Evolutionary conservation across 768 basidiomycete genomes (phyloP).

Genomic region (Mycena pura): DNA sequence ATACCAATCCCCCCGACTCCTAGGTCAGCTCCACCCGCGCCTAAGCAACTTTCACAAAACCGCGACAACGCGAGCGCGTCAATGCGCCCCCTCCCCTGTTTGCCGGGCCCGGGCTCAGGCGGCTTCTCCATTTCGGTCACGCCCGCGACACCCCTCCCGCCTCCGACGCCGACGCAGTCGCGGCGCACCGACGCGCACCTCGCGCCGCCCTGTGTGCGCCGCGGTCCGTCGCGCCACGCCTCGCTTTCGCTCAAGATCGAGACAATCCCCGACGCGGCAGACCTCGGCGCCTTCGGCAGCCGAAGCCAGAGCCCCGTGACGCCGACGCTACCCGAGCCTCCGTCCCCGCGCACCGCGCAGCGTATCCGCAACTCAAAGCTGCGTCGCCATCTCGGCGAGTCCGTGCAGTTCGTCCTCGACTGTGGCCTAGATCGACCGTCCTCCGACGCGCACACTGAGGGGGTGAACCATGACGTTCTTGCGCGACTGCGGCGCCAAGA

Average conservation of each 20-base stretch:
- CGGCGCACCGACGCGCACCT: not conserved
- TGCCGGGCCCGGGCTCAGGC: slow-evolving; percentile 20
- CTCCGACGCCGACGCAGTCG: slow-evolving; percentile 11
- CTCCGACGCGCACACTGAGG: too few species aligned
- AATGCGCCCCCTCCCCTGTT: slow-evolving; percentile 19
- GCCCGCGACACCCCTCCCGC: slow-evolving; percentile 16
- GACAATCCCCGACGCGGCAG: slow-evolving; percentile 9
- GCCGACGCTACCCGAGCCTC: slow-evolving; percentile 23
- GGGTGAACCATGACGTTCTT: slow-evolving; percentile 8
- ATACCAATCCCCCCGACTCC: slow-evolving; percentile 19
- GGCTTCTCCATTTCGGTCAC: not conserved
- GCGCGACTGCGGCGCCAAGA: not conserved
- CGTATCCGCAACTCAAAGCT: slow-evolving; percentile 31
- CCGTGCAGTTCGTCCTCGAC: slow-evolving; percentile 27
- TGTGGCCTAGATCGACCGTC: not conserved
- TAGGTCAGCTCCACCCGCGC: slow-evolving; percentile 13
- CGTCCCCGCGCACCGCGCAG: slow-evolving; percentile 29
- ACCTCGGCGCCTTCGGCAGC: not conserved
- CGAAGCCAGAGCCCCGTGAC: not conserved
- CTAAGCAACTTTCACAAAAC: not conserved
- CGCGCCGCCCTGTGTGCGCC: not conserved
- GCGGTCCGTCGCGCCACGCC: slow-evolving; percentile 1
- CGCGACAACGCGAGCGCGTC: too few species aligned
- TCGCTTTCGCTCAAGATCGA: slow-evolving; percentile 14
- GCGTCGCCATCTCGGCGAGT: slow-evolving; percentile 35